Conservation (phyloP, 2,329 filamentous ascomycete genomes). For the Trichoderma oligosporum region DNA sequence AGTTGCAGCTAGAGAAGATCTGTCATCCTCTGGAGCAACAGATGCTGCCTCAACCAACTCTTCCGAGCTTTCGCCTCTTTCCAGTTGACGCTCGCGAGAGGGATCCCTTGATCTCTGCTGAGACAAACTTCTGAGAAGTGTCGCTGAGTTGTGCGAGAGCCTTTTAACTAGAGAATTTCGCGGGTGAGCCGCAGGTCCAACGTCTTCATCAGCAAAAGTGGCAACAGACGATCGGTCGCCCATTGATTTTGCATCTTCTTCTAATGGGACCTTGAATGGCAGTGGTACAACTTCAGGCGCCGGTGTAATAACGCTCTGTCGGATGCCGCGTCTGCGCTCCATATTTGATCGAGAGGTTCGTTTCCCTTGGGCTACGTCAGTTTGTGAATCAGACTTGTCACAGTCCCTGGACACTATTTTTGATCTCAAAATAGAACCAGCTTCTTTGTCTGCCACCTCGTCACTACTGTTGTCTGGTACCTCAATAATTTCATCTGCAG, state of each 20-base stretch:
- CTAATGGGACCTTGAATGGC: slow-evolving; percentile 58
- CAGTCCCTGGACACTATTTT: background rate
- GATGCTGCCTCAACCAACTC: slow-evolving; percentile 39
- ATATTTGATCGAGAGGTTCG: slow-evolving; percentile 25
- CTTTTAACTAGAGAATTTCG: slow-evolving; percentile 44
- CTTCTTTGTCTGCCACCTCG: slow-evolving; percentile 32
- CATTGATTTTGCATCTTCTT: slow-evolving; percentile 37
- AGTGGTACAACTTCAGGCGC: slow-evolving; percentile 56
- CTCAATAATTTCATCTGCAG: slow-evolving; percentile 44
- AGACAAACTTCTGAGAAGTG: slow-evolving; percentile 44
- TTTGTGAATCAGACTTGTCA: background rate
- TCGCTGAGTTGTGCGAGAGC: slow-evolving; percentile 46
- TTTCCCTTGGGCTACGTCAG: slow-evolving; percentile 19
- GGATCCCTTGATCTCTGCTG: slow-evolving; percentile 28
- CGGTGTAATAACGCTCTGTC: slow-evolving; percentile 31
- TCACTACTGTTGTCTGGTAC: slow-evolving; percentile 15
- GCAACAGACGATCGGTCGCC: slow-evolving; percentile 63
- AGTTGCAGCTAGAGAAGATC: slow-evolving; percentile 55
- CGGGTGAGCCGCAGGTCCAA: slow-evolving; percentile 25
- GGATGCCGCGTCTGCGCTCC: slow-evolving; percentile 20
- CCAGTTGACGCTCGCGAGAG: slow-evolving; percentile 20
- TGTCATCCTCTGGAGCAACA: slow-evolving; percentile 39
- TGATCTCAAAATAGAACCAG: background rate
- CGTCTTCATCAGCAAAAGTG: slow-evolving; percentile 61
- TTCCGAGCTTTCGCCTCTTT: slow-evolving; percentile 43